A percentile compares a stretch with the other conserved stretches of the same genome.
These are phyloP conservation scores for Epichloe baconii DNA, from an alignment of 2,329 filamentous ascomycete species.

Conservation along the genomic window DNA sequence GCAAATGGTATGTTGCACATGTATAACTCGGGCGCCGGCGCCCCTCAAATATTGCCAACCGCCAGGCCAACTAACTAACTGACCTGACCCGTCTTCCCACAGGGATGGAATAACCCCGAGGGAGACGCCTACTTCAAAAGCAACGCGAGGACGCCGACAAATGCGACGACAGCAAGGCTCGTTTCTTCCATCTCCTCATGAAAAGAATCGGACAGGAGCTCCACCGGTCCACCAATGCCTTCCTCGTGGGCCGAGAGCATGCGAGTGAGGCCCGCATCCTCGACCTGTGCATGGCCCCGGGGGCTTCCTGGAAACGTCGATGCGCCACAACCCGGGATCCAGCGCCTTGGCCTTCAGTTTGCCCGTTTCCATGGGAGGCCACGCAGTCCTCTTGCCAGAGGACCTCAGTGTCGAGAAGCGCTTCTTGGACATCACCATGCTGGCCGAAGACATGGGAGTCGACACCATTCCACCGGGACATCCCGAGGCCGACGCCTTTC, in stretches of 20 bases:
- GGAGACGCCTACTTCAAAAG: slow-evolving; percentile 29
- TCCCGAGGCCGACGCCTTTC: slow-evolving; percentile 11
- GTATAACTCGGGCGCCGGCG: too few relatives aligned
- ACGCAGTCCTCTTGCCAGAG: slow-evolving; percentile 19
- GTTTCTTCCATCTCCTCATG: slow-evolving; percentile 29
- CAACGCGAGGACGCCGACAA: slow-evolving; percentile 16
- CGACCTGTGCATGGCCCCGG: slow-evolving; percentile 43
- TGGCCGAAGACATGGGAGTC: slow-evolving; percentile 31
- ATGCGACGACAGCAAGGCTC: neutral
- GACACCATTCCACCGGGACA: slow-evolving; percentile 19
- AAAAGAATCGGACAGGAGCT: slow-evolving; percentile 27
- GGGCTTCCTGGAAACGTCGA: slow-evolving; percentile 32
- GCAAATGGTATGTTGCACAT: slow-evolving; percentile 1
- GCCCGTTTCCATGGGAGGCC: slow-evolving; percentile 25
- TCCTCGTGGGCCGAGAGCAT: slow-evolving; percentile 12
- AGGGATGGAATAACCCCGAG: slow-evolving; percentile 31
- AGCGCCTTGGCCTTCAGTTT: slow-evolving; percentile 26
- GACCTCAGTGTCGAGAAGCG: slow-evolving; percentile 8
- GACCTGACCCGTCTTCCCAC: neutral
- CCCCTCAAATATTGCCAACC: neutral
- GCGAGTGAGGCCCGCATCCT: slow-evolving; percentile 21
- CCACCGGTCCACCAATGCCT: slow-evolving; percentile 18
- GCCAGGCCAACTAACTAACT: neutral
- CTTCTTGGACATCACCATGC: slow-evolving; percentile 36
- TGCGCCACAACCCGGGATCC: slow-evolving; percentile 23